Evolutionary conservation across 106 monocot genomes (phyloP).

Genomic region (Dioscorea alata): DNA sequence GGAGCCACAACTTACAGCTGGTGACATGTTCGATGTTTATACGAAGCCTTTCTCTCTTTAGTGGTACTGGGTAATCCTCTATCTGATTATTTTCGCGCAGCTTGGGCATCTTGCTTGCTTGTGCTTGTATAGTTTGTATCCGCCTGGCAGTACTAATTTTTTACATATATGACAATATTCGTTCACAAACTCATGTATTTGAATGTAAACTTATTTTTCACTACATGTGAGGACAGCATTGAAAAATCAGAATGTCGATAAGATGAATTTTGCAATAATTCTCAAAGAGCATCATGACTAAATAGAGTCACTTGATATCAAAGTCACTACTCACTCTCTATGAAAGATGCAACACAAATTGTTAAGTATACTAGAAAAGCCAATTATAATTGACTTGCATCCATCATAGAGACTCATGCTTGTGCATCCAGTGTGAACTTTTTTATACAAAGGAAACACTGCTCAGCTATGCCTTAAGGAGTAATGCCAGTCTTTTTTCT

Average conservation of each 20-base stretch:
- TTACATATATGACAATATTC: too few species aligned
- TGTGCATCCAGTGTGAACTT: too few species aligned
- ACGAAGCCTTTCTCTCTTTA: constrained; percentile 55
- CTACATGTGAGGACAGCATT: too few species aligned
- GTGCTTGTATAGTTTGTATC: not conserved
- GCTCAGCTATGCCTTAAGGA: constrained; percentile 1
- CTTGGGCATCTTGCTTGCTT: not conserved
- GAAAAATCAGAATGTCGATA: too few species aligned
- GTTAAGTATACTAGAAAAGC: not conserved
- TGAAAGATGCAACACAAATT: not conserved
- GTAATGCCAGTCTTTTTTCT: constrained; percentile 33
- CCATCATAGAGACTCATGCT: not conserved
- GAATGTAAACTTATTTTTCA: too few species aligned
- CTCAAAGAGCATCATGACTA: too few species aligned
- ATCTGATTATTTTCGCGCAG: not conserved
- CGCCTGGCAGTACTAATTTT: too few species aligned
- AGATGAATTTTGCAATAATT: too few species aligned
- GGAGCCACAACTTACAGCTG: constrained; percentile 59
- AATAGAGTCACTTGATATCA: too few species aligned
- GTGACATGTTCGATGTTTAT: constrained; percentile 52
- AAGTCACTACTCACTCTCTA: not conserved
- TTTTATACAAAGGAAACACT: not conserved
- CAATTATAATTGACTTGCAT: constrained; percentile 2
- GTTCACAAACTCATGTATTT: too few species aligned
- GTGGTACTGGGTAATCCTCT: not conserved